These are phyloP conservation scores for Ampelomyces quisqualis DNA, from an alignment of 2,329 filamentous ascomycete genomes.

Conservation along the genomic window DNA sequence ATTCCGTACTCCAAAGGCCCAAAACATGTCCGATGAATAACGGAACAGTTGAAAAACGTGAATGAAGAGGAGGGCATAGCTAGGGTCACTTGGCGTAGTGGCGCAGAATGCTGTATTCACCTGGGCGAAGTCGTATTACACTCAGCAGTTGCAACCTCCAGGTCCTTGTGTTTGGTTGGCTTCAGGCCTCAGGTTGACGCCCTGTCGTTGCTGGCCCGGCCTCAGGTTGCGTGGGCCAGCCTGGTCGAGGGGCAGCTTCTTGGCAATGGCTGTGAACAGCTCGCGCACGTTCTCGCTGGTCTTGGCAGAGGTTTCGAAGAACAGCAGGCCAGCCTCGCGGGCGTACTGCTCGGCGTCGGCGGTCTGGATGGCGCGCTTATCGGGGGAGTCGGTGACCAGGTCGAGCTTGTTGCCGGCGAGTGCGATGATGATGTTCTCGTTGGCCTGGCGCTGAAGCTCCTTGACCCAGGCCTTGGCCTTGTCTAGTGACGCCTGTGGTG, in stretches of 20 bases:
- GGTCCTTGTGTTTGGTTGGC: conserved; percentile 59
- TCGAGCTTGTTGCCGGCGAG: conserved; percentile 94
- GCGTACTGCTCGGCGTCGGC: conserved; percentile 95
- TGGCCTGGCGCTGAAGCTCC: conserved; percentile 96
- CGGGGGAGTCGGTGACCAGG: conserved; percentile 88
- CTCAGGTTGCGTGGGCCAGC: conserved; percentile 86
- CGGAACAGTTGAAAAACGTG: conserved; percentile 11
- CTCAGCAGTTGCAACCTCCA: conserved; percentile 63
- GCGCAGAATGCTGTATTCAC: too few relatives aligned
- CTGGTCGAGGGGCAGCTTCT: conserved; percentile 95
- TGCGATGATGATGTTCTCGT: conserved; percentile 99
- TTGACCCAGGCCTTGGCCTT: conserved; percentile 99
- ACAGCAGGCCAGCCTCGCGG: conserved; percentile 86
- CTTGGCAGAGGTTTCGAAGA: conserved; percentile 99
- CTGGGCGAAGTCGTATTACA: neutral
- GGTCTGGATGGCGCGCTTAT: conserved; percentile 88
- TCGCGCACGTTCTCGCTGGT: conserved; percentile 94
- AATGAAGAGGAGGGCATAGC: conserved; percentile 12
- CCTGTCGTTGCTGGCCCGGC: conserved; percentile 57
- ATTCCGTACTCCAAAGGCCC: conserved; percentile 31
- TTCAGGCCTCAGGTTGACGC: conserved; percentile 67
- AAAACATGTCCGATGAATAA: conserved; percentile 22
- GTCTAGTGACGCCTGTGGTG: conserved; percentile 79
- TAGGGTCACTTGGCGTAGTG: conserved; percentile 4
- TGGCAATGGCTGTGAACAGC: conserved; percentile 94